These are phyloP conservation scores for Pulveroboletus sp. DNA, from an alignment of 768 basidiomycete species.

Conservation along the genomic window DNA sequence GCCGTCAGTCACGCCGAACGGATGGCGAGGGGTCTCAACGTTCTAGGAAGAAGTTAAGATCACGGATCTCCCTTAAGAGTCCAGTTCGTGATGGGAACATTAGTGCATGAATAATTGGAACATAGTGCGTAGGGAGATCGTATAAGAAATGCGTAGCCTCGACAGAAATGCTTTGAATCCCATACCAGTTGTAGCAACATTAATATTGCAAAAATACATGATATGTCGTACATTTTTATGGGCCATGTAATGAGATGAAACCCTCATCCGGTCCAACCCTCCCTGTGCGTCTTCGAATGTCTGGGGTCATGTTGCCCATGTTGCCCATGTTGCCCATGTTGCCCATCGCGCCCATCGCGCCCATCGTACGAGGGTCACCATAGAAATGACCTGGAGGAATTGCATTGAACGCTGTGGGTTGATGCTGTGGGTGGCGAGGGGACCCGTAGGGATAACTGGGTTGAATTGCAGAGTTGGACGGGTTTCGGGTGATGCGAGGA, in stretches of 20 bases:
- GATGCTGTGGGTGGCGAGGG: conserved; percentile 33
- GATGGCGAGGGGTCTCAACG: conserved; percentile 14
- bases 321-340: no score
- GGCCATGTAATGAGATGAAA: conserved; percentile 31
- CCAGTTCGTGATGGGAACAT: no score
- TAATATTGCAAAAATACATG: conserved; percentile 4
- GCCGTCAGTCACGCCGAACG: conserved; percentile 9
- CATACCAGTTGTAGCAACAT: neutral
- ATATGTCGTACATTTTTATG: conserved; percentile 11
- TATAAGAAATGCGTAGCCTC: neutral
- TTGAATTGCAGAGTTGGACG: conserved; percentile 26
- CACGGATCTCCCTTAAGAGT: conserved; percentile 2
- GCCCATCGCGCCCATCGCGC: no score
- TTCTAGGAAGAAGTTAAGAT: conserved; percentile 12
- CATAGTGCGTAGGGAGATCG: neutral
- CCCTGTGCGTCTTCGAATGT: conserved; percentile 30
- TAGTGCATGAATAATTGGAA: no score
- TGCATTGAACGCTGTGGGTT: conserved; percentile 24
- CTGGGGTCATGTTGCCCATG: conserved; percentile 35
- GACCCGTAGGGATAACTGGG: conserved; percentile 30
- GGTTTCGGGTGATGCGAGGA: conserved; percentile 31
- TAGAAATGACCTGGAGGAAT: conserved; percentile 45
- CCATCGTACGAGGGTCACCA: conserved; percentile 27
- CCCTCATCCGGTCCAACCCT: conserved; percentile 33
- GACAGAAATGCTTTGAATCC: neutral